Base-by-base conservation (phyloP, 306 rosid genomes). In the Cucurbita moschata region DNA sequence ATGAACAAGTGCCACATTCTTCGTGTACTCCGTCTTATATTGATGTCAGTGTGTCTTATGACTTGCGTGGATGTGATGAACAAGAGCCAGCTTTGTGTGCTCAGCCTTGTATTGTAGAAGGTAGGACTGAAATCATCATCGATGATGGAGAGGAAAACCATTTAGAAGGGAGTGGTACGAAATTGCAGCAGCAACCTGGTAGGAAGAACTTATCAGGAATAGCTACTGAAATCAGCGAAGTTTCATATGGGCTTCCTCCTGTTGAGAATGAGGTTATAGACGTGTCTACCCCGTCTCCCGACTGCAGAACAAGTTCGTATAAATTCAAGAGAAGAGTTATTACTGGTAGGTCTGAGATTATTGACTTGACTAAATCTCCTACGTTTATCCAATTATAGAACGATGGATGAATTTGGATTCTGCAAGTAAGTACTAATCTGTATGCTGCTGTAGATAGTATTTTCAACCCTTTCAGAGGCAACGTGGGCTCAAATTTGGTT, bases 321-420 rank as follows among this genome's bases (percentile, higher is more conserved):
- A 78, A 83, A 37, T 81, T 81, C 81, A 92, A 81, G 81, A 85
- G 94, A 73, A 89, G 86, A 82, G 71, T 80, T 82, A 50, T 84
- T 19, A 35, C 79, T 26, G 72, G 55, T 75, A 66, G 70, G 75
- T 73, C 79, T 76, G 80, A 83, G 82, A 85, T 86, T 70, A 79
- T 92, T 35, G 97, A 92, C 84, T 77, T 92, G 75, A 92, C 95
- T 15, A 77, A 49, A 77, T 89, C 97, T 74, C 97, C 97, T 26
- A 82, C 58, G 70, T 86, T 89, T 79, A 76, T 92, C 66, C 96
- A 82, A 63, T 63, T 92, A 58, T 89, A 83, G 80, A 42, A 77
- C 26, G 61, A 66, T 74, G 74, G 77, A 57, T 58, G 15, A 9
- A n/a, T 38, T 39, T 64, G 46, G 50, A 18, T n/a, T 42, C 16